phyloP scores from a whole-genome alignment of 1,139 yeast species.

The Hyphopichia khmerensis region DNA sequence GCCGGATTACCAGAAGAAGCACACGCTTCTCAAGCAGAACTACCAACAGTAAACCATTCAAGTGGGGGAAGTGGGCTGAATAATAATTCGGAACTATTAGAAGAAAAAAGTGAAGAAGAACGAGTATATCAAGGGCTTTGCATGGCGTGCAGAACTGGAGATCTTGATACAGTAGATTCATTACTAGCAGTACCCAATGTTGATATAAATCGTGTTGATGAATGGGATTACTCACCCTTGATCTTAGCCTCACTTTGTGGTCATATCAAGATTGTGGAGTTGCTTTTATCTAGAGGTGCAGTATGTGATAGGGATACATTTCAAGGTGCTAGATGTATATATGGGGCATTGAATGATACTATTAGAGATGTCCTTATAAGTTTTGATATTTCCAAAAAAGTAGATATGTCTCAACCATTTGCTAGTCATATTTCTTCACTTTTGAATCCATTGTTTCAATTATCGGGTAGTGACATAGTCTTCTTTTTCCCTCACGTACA shows the following conservation, averaged over 20 bases:
- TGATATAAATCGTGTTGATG: constrained; percentile 62
- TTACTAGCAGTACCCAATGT: constrained; percentile 53
- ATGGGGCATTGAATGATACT: constrained; percentile 71
- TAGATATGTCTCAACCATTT: constrained; percentile 71
- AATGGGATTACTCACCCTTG: constrained; percentile 74
- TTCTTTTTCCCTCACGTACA: constrained; percentile 23
- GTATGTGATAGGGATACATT: constrained; percentile 76
- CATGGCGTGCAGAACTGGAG: constrained; percentile 68
- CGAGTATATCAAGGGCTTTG: constrained; percentile 48
- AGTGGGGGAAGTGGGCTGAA: no score
- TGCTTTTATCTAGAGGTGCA: constrained; percentile 64
- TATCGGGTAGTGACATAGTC: constrained; percentile 38
- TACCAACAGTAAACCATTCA: no score
- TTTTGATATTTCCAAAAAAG: constrained; percentile 67
- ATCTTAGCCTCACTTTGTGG: constrained; percentile 76
- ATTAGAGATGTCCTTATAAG: constrained; percentile 59
- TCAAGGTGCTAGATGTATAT: constrained; percentile 77
- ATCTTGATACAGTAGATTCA: constrained; percentile 59
- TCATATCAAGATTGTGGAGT: constrained; percentile 58
- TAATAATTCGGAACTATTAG: no score
- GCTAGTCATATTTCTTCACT: constrained; percentile 65
- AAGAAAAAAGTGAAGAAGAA: background rate
- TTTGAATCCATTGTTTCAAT: constrained; percentile 26
- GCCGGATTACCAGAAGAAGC: no score
- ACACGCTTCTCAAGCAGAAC: no score